These are phyloP conservation scores for Populus euphratica DNA, from an alignment of 345 rosid species.

Conservation along the genomic window DNA sequence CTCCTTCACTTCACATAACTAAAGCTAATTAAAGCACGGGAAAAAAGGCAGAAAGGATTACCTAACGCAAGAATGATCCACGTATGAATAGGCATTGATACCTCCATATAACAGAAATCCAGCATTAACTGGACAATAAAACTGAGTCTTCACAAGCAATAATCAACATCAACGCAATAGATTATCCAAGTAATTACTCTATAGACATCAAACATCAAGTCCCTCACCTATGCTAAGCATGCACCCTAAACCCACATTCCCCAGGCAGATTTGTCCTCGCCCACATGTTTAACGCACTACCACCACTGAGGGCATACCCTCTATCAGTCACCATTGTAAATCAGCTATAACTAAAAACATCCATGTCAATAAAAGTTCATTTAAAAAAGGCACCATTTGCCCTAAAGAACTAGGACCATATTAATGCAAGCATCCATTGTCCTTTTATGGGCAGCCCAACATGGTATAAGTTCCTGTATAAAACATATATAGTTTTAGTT, in stretches of 20 bases:
- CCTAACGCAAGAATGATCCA: too few relatives aligned
- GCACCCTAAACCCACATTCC: not conserved
- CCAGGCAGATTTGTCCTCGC: not conserved
- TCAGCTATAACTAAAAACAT: not conserved
- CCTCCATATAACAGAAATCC: not conserved
- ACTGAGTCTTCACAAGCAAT: not conserved
- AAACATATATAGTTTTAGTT: too few relatives aligned
- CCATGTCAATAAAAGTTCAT: not conserved
- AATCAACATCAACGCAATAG: not conserved
- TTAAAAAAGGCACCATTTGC: not conserved
- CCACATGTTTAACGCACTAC: not conserved
- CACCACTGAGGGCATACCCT: too few relatives aligned
- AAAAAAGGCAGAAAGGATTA: too few relatives aligned
- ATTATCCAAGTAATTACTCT: not conserved
- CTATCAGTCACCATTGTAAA: not conserved
- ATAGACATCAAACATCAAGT: not conserved
- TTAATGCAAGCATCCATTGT: not conserved
- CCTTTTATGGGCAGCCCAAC: not conserved
- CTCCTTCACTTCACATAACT: not conserved
- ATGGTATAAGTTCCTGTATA: too few relatives aligned
- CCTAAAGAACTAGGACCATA: not conserved
- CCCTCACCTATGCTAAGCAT: not conserved
- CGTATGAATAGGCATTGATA: not conserved
- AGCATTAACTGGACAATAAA: not conserved
- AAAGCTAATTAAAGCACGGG: not conserved